Percentiles rank a stretch among this genome's conserved stretches.
phyloP scores from a whole-genome alignment of 176 grass and related monocot genomes.

The Thinopyrum elongatum region DNA sequence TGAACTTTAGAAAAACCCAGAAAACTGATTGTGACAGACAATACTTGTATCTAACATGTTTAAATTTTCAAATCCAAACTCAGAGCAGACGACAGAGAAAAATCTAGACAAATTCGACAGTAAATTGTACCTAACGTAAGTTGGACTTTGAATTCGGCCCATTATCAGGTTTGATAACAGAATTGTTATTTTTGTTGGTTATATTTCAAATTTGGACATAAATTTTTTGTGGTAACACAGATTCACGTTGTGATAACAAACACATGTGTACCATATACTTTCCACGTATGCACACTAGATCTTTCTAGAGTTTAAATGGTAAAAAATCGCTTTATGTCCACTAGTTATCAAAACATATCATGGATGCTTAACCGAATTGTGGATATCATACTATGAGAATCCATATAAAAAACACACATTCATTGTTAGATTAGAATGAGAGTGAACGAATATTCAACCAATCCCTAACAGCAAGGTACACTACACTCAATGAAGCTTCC shows the following conservation, averaged over 20 bases:
- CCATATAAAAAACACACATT: not conserved
- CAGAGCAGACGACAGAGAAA: not conserved
- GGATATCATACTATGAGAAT: not conserved
- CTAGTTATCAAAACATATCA: not conserved
- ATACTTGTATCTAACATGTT: no score
- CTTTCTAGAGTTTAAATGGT: not conserved
- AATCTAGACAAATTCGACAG: not conserved
- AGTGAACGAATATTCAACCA: not conserved
- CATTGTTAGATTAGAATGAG: not conserved
- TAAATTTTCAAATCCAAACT: no score
- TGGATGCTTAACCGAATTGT: not conserved
- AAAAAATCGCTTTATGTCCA: not conserved
- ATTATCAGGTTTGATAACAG: not conserved
- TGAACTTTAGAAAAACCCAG: no score
- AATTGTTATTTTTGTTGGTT: not conserved
- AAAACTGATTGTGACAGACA: no score
- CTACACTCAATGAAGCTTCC: constrained; percentile 2
- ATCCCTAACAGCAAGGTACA: not conserved
- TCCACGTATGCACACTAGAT: not conserved
- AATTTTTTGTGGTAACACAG: not conserved
- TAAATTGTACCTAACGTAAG: not conserved
- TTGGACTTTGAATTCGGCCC: not conserved
- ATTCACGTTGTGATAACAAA: not conserved
- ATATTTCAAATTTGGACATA: not conserved
- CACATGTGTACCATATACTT: not conserved